Percentiles rank a stretch among this genome's conserved stretches.
These are phyloP conservation scores for Sphaerulina vaccinii DNA, from an alignment of 2,329 filamentous ascomycete species.

Conservation along the genomic window DNA sequence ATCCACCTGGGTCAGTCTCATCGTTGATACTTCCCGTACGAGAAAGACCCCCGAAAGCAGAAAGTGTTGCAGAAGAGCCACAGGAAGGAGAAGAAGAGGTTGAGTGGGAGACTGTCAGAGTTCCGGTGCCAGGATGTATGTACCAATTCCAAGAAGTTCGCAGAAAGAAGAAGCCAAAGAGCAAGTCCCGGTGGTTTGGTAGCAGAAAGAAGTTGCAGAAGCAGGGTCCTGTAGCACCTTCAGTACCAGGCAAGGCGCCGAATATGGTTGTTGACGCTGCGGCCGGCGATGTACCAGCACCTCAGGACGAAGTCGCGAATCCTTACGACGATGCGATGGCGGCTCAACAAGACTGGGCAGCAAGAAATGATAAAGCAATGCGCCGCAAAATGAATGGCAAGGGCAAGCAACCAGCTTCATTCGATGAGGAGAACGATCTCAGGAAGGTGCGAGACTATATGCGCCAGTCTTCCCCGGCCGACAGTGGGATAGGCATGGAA, in stretches of 20 bases:
- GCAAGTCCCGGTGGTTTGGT: constrained; percentile 3
- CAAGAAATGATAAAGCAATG: not conserved
- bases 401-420: constrained; percentile 7
- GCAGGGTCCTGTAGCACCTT: not conserved
- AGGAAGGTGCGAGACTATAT: not conserved
- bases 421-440: not conserved
- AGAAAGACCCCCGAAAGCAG: not conserved
- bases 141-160: constrained; percentile 9
- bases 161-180: constrained; percentile 5
- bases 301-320: no score
- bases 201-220: constrained; percentile 2
- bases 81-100: constrained; percentile 2
- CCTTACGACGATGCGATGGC: no score
- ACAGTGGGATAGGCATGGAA: constrained; percentile 19
- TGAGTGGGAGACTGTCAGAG: constrained; percentile 9
- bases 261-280: not conserved
- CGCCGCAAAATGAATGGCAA: not conserved
- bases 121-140: constrained; percentile 16
- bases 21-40: not conserved
- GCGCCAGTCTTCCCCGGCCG: constrained; percentile 4
- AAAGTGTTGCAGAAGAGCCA: not conserved
- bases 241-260: not conserved
- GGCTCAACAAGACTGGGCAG: not conserved
- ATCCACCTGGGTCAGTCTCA: not conserved
- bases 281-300: not conserved